These are phyloP conservation scores for Noccaea caerulescens DNA, from an alignment of 345 rosid species.

Conservation along the genomic window DNA sequence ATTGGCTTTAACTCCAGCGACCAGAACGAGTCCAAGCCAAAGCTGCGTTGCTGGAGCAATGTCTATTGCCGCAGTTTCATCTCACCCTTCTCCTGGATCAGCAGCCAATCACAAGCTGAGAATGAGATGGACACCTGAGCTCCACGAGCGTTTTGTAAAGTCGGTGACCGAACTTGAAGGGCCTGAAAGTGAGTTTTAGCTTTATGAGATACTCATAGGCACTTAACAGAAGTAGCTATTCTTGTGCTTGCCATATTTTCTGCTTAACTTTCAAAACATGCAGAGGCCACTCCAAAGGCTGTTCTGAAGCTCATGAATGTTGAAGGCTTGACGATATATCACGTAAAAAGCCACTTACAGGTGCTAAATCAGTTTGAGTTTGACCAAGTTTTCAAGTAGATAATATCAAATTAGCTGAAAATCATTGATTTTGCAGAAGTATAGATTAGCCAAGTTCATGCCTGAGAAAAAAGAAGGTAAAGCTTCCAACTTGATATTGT, in stretches of 20 bases:
- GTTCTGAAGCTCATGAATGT: conserved; percentile 90
- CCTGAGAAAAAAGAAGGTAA: conserved; percentile 92
- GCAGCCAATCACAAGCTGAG: conserved; percentile 67
- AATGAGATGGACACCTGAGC: conserved; percentile 97
- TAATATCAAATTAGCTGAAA: conserved; percentile 23
- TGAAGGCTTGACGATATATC: conserved; percentile 88
- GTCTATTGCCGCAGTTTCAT: conserved; percentile 50
- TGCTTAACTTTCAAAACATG: conserved; percentile 40
- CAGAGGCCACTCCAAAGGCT: conserved; percentile 93
- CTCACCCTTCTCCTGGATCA: conserved; percentile 53
- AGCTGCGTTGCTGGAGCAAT: conserved; percentile 42
- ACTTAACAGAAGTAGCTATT: neutral
- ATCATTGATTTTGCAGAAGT: conserved; percentile 62
- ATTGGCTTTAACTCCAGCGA: conserved; percentile 48
- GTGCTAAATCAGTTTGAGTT: conserved; percentile 42
- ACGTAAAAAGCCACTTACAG: conserved; percentile 97
- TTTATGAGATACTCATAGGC: conserved; percentile 8
- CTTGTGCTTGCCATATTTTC: conserved; percentile 20
- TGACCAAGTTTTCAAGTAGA: neutral
- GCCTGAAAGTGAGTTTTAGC: conserved; percentile 74
- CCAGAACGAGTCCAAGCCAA: conserved; percentile 44
- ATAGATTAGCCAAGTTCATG: conserved; percentile 88
- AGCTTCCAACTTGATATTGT: conserved; percentile 17
- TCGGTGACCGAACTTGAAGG: conserved; percentile 85
- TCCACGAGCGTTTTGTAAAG: conserved; percentile 70